These are phyloP conservation scores for Meira miltonrushii DNA, from an alignment of 1,284 basidiomycete genomes.

Conservation along the genomic window DNA sequence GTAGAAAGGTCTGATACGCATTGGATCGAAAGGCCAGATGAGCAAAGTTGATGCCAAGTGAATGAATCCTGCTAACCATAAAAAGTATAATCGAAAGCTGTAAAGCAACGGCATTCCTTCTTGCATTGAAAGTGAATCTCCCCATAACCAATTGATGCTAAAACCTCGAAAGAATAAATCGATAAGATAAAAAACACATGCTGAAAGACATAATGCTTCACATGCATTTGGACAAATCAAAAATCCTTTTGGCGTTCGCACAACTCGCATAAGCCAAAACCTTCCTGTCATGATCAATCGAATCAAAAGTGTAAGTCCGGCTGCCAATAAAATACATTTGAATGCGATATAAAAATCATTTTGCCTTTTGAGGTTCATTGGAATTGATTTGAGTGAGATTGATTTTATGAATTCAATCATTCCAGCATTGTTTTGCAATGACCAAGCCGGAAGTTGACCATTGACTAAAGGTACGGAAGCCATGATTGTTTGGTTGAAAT, in stretches of 20 bases:
- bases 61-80: slow-evolving; percentile 8
- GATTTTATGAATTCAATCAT: background rate
- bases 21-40: slow-evolving; percentile 1
- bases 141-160: background rate
- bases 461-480: background rate
- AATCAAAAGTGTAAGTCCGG: slow-evolving; percentile 15
- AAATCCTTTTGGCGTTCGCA: background rate
- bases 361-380: background rate
- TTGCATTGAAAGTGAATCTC: background rate
- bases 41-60: background rate
- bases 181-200: slow-evolving; percentile 1
- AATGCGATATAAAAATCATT: slow-evolving; percentile 17
- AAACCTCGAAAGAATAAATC: background rate
- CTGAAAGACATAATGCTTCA: background rate
- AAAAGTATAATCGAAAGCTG: background rate
- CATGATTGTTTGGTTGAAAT: no score
- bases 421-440: background rate
- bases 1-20: background rate
- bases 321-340: slow-evolving; percentile 16
- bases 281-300: slow-evolving; percentile 23
- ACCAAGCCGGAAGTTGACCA: background rate
- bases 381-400: background rate
- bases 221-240: slow-evolving; percentile 10
- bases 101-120: background rate
- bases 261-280: slow-evolving; percentile 12